Conservation (phyloP, 306 rosid species). For the Glycine soja region DNA sequence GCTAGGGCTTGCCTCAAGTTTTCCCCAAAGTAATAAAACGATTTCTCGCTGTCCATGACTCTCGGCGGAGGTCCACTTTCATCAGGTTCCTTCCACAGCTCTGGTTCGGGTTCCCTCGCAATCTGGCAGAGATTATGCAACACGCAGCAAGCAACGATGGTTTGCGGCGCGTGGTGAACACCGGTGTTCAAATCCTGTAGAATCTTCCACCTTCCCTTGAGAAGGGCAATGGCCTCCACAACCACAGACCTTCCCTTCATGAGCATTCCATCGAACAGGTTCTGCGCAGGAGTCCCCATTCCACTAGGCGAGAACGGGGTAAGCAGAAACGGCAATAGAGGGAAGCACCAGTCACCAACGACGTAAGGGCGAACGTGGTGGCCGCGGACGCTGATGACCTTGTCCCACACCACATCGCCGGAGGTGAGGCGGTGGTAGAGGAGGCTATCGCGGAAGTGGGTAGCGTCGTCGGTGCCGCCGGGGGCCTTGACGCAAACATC, state of each 20-base stretch:
- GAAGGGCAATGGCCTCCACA: conserved; percentile 87
- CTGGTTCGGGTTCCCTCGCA: conserved; percentile 94
- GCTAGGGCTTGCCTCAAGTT: conserved; percentile 89
- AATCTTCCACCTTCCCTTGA: conserved; percentile 93
- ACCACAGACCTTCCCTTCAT: conserved; percentile 92
- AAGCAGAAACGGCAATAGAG: conserved; percentile 71
- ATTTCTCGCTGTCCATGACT: conserved; percentile 73
- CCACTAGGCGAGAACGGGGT: conserved; percentile 77
- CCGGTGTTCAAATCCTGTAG: conserved; percentile 88
- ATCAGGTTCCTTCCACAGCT: conserved; percentile 85
- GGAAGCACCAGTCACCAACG: conserved; percentile 94
- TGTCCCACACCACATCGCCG: conserved; percentile 82
- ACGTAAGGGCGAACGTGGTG: conserved; percentile 81
- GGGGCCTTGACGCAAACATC: conserved; percentile 92
- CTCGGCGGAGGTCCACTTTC: conserved; percentile 76
- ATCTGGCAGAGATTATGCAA: conserved; percentile 92
- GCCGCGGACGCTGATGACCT: conserved; percentile 66
- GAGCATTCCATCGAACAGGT: conserved; percentile 87
- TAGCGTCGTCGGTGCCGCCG: conserved; percentile 78
- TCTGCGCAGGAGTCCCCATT: conserved; percentile 85
- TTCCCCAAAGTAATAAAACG: conserved; percentile 75
- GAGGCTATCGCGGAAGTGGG: conserved; percentile 81
- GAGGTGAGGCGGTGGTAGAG: conserved; percentile 71
- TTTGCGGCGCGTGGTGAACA: conserved; percentile 83
- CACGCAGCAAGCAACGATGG: conserved; percentile 92